A percentile compares a stretch with the other conserved stretches of the same genome.
Conservation (phyloP, 1,139 yeast genomes). For the Geotrichum restrictum region DNA sequence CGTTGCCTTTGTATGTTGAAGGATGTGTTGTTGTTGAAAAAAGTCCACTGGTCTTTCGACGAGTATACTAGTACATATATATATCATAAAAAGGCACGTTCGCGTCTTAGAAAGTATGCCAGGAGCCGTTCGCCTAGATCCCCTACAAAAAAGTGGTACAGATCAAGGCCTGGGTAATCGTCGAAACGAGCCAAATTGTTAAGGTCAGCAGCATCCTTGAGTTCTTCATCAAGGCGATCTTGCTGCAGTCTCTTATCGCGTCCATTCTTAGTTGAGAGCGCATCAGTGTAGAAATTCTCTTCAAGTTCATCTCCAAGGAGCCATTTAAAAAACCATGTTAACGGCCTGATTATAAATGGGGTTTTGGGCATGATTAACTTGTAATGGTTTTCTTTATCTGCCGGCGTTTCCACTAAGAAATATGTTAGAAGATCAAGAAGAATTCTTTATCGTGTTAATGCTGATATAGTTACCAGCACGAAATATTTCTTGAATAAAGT, state of each 20-base stretch:
- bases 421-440: not conserved
- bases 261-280: constrained; percentile 3
- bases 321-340: not conserved
- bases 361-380: not conserved
- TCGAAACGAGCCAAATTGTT: not conserved
- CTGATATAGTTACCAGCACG: constrained; percentile 9
- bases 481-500: constrained; percentile 10
- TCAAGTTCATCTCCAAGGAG: constrained; percentile 3
- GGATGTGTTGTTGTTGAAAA: not conserved
- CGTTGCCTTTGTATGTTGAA: not conserved
- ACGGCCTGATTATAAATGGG: constrained; percentile 9
- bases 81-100: not conserved
- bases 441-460: too few species aligned
- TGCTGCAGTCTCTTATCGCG: not conserved
- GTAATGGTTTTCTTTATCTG: constrained; percentile 12
- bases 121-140: constrained; percentile 12
- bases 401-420: constrained; percentile 12
- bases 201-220: not conserved
- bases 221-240: not conserved
- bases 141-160: constrained; percentile 12
- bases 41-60: not conserved
- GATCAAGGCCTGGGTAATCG: constrained; percentile 6
- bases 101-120: constrained; percentile 2
- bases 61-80: not conserved
- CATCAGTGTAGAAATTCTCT: constrained; percentile 14